Conservation (phyloP, 768 basidiomycete species). For the Pisolithus marmoratus region DNA sequence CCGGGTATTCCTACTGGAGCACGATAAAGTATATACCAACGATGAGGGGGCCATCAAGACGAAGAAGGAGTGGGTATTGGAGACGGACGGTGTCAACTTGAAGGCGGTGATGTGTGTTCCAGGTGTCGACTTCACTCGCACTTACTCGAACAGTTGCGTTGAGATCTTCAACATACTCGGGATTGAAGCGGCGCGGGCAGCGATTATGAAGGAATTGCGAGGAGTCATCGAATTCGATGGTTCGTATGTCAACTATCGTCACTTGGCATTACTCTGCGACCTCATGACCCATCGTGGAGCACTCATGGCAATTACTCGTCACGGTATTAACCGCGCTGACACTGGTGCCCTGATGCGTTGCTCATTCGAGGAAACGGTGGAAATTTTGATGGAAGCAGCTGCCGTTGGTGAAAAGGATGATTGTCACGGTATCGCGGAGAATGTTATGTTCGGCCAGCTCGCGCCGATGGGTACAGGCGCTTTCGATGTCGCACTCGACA, state of each 20-base stretch:
- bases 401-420: constrained; percentile 98
- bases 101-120: constrained; percentile 94
- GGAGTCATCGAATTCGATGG: constrained; percentile 98
- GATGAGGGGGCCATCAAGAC: constrained; percentile 61
- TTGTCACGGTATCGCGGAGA: constrained; percentile 98
- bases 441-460: constrained; percentile 98
- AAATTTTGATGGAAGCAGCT: constrained; percentile 98
- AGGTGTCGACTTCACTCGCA: constrained; percentile 88
- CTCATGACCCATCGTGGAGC: constrained; percentile 95
- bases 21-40: constrained; percentile 67
- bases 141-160: constrained; percentile 95
- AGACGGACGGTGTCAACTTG: constrained; percentile 95
- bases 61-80: constrained; percentile 86
- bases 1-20: constrained; percentile 89
- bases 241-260: constrained; percentile 98
- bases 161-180: constrained; percentile 94
- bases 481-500: constrained; percentile 93
- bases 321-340: constrained; percentile 98
- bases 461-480: constrained; percentile 99
- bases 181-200: constrained; percentile 93
- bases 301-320: constrained; percentile 98
- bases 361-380: constrained; percentile 99
- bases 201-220: constrained; percentile 90
- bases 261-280: constrained; percentile 93
- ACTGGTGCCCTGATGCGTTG: constrained; percentile 99